phyloP scores from a whole-genome alignment of 192 early-diverging fungal genomes.

The Gryganskiella cystojenkinii region DNA sequence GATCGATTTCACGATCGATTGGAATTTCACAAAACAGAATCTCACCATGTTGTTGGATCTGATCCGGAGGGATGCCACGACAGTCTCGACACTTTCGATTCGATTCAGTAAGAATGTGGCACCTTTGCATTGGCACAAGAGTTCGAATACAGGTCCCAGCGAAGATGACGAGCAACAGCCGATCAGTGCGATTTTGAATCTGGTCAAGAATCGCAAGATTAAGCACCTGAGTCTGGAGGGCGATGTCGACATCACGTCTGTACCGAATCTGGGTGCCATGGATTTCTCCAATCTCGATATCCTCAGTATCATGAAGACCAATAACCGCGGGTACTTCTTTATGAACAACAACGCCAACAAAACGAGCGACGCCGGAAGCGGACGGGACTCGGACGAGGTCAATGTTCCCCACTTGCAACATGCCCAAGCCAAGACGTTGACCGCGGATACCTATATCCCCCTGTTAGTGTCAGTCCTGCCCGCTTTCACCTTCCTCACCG shows the following conservation, averaged over 20 bases:
- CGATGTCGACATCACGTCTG: conserved; percentile 28
- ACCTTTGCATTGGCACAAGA: conserved; percentile 23
- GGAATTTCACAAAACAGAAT: conserved; percentile 18
- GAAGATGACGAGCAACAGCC: conserved; percentile 11
- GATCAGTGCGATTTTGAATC: conserved; percentile 18
- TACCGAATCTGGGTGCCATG: conserved; percentile 43
- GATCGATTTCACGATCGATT: conserved; percentile 33
- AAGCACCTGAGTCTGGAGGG: conserved; percentile 31
- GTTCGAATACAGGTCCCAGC: neutral
- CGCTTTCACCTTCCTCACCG: conserved; percentile 15
- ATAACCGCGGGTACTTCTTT: conserved; percentile 17
- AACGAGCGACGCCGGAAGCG: conserved; percentile 3
- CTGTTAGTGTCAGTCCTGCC: conserved; percentile 24
- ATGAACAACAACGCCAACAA: neutral
- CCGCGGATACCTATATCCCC: conserved; percentile 31
- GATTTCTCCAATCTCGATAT: conserved; percentile 39
- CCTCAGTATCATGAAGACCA: conserved; percentile 37
- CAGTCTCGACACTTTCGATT: conserved; percentile 15
- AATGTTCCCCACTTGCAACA: too few species aligned
- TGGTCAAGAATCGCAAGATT: conserved; percentile 31
- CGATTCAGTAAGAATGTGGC: conserved; percentile 15
- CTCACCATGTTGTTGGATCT: conserved; percentile 9
- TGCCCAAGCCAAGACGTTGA: neutral
- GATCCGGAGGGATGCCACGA: neutral
- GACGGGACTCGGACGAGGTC: neutral